These are phyloP conservation scores for Yamadazyma paraphyllophila DNA, from an alignment of 805 yeast species.

Conservation along the genomic window DNA sequence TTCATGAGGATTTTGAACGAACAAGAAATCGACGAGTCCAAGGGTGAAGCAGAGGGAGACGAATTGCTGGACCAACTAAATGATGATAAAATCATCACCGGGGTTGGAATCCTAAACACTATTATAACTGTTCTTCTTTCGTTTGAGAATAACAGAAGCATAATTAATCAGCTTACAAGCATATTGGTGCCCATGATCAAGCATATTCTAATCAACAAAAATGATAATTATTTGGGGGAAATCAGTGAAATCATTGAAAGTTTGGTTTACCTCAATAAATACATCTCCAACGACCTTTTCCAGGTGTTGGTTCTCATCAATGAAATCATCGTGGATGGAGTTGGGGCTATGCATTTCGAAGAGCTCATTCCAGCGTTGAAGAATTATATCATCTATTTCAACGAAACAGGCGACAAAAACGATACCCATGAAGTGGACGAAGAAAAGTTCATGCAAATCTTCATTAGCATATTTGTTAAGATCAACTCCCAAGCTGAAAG, in stretches of 20 bases:
- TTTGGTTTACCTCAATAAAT: conserved; percentile 36
- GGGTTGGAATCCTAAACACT: conserved; percentile 76
- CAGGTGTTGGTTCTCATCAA: conserved; percentile 52
- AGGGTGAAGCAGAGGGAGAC: conserved; percentile 11
- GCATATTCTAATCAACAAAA: conserved; percentile 60
- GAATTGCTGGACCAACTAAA: conserved; percentile 26
- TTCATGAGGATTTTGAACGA: conserved; percentile 44
- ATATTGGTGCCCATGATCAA: conserved; percentile 68
- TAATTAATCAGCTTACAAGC: conserved; percentile 62
- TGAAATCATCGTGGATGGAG: conserved; percentile 25
- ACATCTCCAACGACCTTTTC: conserved; percentile 71
- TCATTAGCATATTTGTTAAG: conserved; percentile 32
- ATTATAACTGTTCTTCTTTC: conserved; percentile 78
- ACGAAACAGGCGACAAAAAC: conserved; percentile 16
- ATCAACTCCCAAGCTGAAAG: conserved; percentile 52
- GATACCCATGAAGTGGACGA: conserved; percentile 20
- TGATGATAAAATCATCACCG: conserved; percentile 78
- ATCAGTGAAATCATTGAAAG: conserved; percentile 66
- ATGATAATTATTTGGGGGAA: conserved; percentile 76
- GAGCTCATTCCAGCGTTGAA: conserved; percentile 73
- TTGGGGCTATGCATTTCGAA: conserved; percentile 66
- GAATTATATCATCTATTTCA: conserved; percentile 57
- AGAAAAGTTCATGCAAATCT: conserved; percentile 45
- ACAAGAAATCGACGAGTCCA: conserved; percentile 46
- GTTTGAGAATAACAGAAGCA: conserved; percentile 73